phyloP scores from a whole-genome alignment of 371 early-diverging fungal genomes.

The Actinomortierella wolfii region DNA sequence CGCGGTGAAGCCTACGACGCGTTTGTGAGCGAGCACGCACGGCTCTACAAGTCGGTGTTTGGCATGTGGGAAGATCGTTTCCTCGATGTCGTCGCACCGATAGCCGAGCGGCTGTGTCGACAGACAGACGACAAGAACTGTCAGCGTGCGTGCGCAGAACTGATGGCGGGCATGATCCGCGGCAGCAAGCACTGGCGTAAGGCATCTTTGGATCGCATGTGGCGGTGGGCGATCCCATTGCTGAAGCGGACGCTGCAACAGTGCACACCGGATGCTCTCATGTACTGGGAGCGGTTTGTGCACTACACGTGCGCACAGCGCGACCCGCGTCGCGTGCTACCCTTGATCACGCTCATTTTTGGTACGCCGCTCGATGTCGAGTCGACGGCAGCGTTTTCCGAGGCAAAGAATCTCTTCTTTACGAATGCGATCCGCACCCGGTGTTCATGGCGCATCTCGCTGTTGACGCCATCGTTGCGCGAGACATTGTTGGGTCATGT shows the following conservation, averaged over 20 bases:
- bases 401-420: slow-evolving; percentile 79
- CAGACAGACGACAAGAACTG: slow-evolving; percentile 68
- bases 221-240: slow-evolving; percentile 67
- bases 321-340: slow-evolving; percentile 83
- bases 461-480: slow-evolving; percentile 52
- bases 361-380: slow-evolving; percentile 72
- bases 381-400: slow-evolving; percentile 82
- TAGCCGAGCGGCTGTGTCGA: slow-evolving; percentile 53
- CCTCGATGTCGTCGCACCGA: slow-evolving; percentile 53
- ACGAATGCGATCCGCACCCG: slow-evolving; percentile 58
- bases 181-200: slow-evolving; percentile 86
- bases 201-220: slow-evolving; percentile 50
- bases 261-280: slow-evolving; percentile 68
- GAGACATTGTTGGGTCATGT: slow-evolving; percentile 61
- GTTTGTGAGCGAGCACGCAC: slow-evolving; percentile 61
- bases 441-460: slow-evolving; percentile 71
- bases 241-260: slow-evolving; percentile 57
- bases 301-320: slow-evolving; percentile 60
- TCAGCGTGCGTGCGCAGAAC: slow-evolving; percentile 82
- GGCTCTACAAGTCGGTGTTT: slow-evolving; percentile 70
- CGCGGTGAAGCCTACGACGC: slow-evolving; percentile 62
- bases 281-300: slow-evolving; percentile 77
- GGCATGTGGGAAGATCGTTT: slow-evolving; percentile 68
- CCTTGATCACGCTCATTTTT: slow-evolving; percentile 71
- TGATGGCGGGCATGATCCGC: slow-evolving; percentile 79